These are phyloP conservation scores for Oenanthe sinensis DNA, from an alignment of 129 eudicot species.

Conservation along the genomic window DNA sequence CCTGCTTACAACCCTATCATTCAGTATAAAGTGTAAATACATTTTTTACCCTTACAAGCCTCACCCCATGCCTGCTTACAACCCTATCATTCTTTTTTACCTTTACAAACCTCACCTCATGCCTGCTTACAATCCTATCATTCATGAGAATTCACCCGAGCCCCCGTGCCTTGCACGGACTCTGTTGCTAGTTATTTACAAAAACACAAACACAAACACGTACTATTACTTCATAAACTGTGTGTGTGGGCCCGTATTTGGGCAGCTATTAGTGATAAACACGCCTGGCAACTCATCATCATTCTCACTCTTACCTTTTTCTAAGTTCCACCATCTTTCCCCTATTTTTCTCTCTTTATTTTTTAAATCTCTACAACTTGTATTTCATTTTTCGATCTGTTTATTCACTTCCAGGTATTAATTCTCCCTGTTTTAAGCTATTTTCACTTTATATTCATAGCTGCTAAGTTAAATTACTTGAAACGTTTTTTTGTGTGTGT, in stretches of 20 bases:
- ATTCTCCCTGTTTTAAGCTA: not conserved
- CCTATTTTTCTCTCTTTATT: slow-evolving; percentile 12
- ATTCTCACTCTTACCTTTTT: slow-evolving; percentile 59
- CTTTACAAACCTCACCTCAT: no score
- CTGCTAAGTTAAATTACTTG: not conserved
- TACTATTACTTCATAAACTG: not conserved
- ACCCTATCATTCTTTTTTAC: no score
- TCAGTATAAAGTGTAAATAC: no score
- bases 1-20: no score
- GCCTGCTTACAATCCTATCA: no score
- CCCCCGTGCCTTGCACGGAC: no score
- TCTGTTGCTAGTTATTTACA: no score
- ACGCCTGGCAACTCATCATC: slow-evolving; percentile 79
- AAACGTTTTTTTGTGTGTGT: not conserved
- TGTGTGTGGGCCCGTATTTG: slow-evolving; percentile 22
- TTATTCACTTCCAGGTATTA: not conserved
- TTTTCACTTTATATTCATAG: not conserved
- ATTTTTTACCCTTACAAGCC: no score
- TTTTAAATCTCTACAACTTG: slow-evolving; percentile 4
- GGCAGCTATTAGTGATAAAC: slow-evolving; percentile 78
- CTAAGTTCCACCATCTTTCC: slow-evolving; percentile 14
- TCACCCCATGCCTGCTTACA: no score
- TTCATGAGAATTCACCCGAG: no score
- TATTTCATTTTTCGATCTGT: slow-evolving; percentile 11
- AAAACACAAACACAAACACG: not conserved